These are phyloP conservation scores for Smittium culicis DNA, from an alignment of 371 early-diverging fungal species.

Conservation along the genomic window DNA sequence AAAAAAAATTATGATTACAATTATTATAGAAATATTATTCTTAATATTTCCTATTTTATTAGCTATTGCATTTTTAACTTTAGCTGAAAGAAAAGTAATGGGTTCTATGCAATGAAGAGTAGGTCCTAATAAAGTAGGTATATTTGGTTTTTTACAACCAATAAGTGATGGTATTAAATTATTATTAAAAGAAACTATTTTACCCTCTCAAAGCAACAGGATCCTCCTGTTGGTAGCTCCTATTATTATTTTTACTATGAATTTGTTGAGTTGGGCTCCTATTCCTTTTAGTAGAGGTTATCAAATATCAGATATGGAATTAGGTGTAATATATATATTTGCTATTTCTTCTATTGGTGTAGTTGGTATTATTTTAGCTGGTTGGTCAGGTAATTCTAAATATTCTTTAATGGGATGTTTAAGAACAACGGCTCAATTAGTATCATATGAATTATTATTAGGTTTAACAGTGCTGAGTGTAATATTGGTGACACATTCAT, in stretches of 20 bases:
- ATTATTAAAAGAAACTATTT: conserved; percentile 32
- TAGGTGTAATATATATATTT: conserved; percentile 31
- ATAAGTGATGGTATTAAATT: conserved; percentile 33
- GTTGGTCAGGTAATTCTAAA: conserved; percentile 32
- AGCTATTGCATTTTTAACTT: conserved; percentile 32
- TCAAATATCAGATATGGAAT: conserved; percentile 30
- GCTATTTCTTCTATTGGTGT: conserved; percentile 32
- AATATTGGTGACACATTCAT: conserved; percentile 23
- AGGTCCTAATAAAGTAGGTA: conserved; percentile 23
- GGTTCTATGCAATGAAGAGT: conserved; percentile 31
- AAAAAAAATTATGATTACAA: conserved; percentile 11
- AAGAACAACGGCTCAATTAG: conserved; percentile 32
- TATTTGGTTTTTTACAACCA: conserved; percentile 32
- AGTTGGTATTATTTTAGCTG: conserved; percentile 30
- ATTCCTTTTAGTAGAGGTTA: conserved; percentile 25
- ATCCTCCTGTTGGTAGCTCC: conserved; percentile 23
- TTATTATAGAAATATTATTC: conserved; percentile 25
- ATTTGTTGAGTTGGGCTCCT: conserved; percentile 28
- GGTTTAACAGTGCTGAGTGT: conserved; percentile 31
- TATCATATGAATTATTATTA: conserved; percentile 32
- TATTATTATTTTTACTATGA: conserved; percentile 27
- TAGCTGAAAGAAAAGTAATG: conserved; percentile 33
- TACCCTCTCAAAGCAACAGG: conserved; percentile 29
- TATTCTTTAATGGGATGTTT: conserved; percentile 32
- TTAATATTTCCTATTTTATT: conserved; percentile 27